A percentile compares a stretch with the other conserved stretches of the same genome.
Evolutionary conservation across 148 eudicot genomes (phyloP).

Genomic region (Gaultheria prostrata): DNA sequence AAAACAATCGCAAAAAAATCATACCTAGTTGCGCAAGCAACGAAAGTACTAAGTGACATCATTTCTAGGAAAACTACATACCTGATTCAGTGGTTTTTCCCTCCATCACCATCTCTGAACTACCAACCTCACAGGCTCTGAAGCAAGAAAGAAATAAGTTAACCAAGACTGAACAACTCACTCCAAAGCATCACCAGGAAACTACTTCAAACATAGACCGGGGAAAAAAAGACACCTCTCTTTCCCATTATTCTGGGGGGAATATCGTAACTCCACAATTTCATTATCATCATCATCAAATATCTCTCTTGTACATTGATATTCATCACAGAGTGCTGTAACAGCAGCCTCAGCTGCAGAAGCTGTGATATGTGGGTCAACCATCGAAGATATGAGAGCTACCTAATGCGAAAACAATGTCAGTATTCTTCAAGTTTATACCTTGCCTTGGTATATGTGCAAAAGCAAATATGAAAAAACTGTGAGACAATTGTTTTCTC

Average conservation of each 20-base stretch:
- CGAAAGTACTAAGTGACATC: not conserved
- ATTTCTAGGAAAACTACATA: constrained; percentile 6
- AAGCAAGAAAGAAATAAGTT: constrained; percentile 15
- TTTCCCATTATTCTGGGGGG: constrained; percentile 40
- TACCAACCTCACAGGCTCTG: constrained; percentile 46
- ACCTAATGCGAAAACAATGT: constrained; percentile 40
- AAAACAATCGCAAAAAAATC: not conserved
- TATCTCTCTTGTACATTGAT: constrained; percentile 61
- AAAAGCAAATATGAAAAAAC: not conserved
- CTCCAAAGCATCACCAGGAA: constrained; percentile 8
- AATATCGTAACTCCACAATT: constrained; percentile 32
- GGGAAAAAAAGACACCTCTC: constrained; percentile 36
- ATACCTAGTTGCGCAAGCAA: not conserved
- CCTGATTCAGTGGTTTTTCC: constrained; percentile 37
- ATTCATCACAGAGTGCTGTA: constrained; percentile 69
- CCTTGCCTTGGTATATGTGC: not conserved
- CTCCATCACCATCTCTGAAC: constrained; percentile 46
- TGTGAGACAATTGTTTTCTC: not conserved
- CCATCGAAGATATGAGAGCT: constrained; percentile 64
- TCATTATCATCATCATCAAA: constrained; percentile 54
- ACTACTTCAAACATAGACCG: not conserved
- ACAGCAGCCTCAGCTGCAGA: constrained; percentile 86
- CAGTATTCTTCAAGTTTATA: not conserved
- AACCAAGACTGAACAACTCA: not conserved
- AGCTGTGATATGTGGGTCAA: constrained; percentile 65